Percentiles rank a stretch among this genome's conserved stretches.
phyloP scores from a whole-genome alignment of 169 alveolate genomes.

The Plasmodium fragile region DNA sequence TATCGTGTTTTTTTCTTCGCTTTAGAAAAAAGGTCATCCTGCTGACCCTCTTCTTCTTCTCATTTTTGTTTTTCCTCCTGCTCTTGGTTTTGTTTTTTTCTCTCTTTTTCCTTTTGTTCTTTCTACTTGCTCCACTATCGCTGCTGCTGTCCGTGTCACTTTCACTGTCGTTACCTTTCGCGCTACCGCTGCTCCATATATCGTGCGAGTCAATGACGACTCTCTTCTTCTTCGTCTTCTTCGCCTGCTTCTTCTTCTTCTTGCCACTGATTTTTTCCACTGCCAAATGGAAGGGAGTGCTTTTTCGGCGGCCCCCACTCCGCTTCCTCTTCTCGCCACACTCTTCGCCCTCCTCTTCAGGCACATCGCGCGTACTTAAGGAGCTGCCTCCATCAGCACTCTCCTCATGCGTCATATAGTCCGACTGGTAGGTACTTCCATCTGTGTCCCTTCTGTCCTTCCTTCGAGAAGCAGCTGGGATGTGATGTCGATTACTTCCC shows the following conservation, averaged over 20 bases:
- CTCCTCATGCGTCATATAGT: not conserved
- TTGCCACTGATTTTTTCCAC: too few species aligned
- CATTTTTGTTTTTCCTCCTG: not conserved
- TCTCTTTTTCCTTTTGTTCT: not conserved
- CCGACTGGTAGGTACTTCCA: not conserved
- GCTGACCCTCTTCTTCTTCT: not conserved
- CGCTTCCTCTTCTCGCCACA: not conserved
- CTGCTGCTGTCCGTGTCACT: not conserved
- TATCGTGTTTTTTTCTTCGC: not conserved
- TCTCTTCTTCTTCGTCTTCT: not conserved
- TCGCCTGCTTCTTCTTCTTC: too few species aligned
- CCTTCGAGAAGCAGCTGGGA: not conserved
- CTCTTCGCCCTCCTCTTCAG: not conserved
- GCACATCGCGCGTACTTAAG: not conserved
- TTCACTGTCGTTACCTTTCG: not conserved
- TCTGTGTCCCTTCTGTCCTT: not conserved
- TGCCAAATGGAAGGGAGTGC: not conserved
- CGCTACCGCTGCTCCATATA: not conserved
- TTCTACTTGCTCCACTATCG: not conserved
- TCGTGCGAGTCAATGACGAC: not conserved
- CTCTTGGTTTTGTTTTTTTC: not conserved
- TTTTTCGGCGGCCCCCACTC: not conserved
- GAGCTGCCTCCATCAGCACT: not conserved
- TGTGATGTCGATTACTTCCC: not conserved
- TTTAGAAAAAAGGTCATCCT: not conserved